Conservation (phyloP, 1,139 yeast genomes). For the Yarrowia galli region DNA sequence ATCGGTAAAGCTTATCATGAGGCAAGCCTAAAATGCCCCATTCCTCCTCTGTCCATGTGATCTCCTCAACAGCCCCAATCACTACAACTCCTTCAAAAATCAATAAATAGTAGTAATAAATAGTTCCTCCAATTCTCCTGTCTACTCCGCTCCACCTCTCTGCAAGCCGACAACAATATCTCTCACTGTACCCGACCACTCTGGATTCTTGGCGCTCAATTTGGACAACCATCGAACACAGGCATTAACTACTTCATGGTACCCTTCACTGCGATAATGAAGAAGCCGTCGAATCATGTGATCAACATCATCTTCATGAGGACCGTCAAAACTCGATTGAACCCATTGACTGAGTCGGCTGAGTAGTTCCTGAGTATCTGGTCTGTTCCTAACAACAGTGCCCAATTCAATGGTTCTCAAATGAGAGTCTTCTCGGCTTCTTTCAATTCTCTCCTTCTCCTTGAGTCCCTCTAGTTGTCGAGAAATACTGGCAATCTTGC, state of each 20-base stretch:
- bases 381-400: background rate
- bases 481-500: conserved; percentile 12
- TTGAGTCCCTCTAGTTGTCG: conserved; percentile 38
- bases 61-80: too few relatives aligned
- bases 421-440: conserved; percentile 17
- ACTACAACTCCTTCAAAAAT: too few relatives aligned
- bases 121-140: background rate
- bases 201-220: background rate
- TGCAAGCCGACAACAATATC: conserved; percentile 15
- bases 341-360: conserved; percentile 12
- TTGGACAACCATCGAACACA: conserved; percentile 18
- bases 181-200: conserved; percentile 1
- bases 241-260: conserved; percentile 26
- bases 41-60: too few relatives aligned
- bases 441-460: conserved; percentile 26
- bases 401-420: conserved; percentile 5
- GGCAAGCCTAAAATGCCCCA: too few relatives aligned
- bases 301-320: conserved; percentile 15
- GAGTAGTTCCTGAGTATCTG: conserved; percentile 7
- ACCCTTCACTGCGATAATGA: conserved; percentile 2
- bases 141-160: background rate
- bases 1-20: too few relatives aligned
- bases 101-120: conserved; percentile 22
- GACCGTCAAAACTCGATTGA: conserved; percentile 1
- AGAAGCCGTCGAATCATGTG: conserved; percentile 3